phyloP scores from a whole-genome alignment of 2,329 filamentous ascomycete species.

The Calonectria crousiana region DNA sequence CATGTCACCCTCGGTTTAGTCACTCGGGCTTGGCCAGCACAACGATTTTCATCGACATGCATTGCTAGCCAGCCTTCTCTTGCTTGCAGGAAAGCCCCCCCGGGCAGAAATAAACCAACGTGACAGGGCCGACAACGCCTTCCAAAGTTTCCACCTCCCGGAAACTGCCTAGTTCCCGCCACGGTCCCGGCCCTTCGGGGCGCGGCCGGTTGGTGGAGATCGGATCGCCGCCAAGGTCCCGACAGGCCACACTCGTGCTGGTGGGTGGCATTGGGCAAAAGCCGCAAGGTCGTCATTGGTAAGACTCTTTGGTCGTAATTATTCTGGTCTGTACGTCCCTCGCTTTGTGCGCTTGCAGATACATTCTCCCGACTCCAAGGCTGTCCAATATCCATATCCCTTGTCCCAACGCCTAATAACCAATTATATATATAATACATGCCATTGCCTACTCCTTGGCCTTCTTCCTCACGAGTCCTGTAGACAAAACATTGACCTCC shows the following conservation, averaged over 20 bases:
- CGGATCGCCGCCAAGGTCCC: conserved; percentile 1
- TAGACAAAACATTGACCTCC: conserved; percentile 61
- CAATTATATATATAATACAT: conserved; percentile 23
- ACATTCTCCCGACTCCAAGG: conserved; percentile 32
- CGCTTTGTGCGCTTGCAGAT: background rate
- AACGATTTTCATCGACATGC: background rate
- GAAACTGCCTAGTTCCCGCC: conserved; percentile 9
- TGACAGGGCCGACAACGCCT: background rate
- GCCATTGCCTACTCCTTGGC: conserved; percentile 52
- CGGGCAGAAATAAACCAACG: background rate
- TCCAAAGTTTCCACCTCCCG: background rate
- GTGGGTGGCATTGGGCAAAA: background rate
- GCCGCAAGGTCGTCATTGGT: background rate
- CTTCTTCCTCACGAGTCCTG: conserved; percentile 68
- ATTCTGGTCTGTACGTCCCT: background rate
- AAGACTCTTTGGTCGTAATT: background rate
- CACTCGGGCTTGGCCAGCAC: background rate
- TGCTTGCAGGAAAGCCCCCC: background rate
- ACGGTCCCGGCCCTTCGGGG: background rate
- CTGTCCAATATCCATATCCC: background rate
- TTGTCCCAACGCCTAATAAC: conserved; percentile 25
- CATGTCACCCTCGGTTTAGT: background rate
- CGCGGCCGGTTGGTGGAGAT: conserved; percentile 11
- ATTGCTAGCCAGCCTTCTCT: background rate
- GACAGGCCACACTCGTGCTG: background rate